Evolutionary conservation across 257 asterid genomes (phyloP).

Genomic region (Rubia yunnanensis): DNA sequence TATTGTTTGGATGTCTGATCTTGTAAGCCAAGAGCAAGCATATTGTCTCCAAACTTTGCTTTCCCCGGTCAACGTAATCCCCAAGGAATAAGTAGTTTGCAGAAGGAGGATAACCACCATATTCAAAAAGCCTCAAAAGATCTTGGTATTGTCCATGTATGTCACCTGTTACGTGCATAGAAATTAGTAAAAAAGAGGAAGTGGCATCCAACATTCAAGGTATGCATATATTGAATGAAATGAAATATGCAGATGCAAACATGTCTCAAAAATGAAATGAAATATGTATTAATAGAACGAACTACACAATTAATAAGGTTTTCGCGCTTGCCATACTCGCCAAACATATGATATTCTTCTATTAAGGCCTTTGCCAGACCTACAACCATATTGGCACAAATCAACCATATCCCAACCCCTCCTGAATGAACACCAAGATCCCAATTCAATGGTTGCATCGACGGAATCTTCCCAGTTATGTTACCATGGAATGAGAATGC

Average conservation of each 20-base stretch:
- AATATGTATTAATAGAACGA: not conserved
- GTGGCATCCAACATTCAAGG: not conserved
- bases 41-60: slow-evolving; percentile 78
- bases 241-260: no score
- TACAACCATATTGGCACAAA: not conserved
- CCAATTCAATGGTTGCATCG: not conserved
- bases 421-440: not conserved
- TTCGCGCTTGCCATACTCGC: not conserved
- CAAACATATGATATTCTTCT: not conserved
- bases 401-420: not conserved
- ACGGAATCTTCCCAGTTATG: not conserved
- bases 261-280: not conserved
- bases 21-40: slow-evolving; percentile 70
- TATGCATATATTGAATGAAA: no score
- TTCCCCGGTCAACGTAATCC: slow-evolving; percentile 78
- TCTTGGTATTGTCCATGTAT: slow-evolving; percentile 83
- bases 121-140: slow-evolving; percentile 56
- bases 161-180: slow-evolving; percentile 39
- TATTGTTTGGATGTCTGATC: slow-evolving; percentile 53
- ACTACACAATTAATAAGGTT: not conserved
- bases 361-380: not conserved
- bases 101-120: slow-evolving; percentile 66
- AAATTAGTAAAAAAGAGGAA: slow-evolving; percentile 3
- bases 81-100: slow-evolving; percentile 73
- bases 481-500: not conserved